Percentiles rank a stretch among this genome's conserved stretches.
Conservation (phyloP, 352 stramenopile species). For the Phytophthora idaei region DNA sequence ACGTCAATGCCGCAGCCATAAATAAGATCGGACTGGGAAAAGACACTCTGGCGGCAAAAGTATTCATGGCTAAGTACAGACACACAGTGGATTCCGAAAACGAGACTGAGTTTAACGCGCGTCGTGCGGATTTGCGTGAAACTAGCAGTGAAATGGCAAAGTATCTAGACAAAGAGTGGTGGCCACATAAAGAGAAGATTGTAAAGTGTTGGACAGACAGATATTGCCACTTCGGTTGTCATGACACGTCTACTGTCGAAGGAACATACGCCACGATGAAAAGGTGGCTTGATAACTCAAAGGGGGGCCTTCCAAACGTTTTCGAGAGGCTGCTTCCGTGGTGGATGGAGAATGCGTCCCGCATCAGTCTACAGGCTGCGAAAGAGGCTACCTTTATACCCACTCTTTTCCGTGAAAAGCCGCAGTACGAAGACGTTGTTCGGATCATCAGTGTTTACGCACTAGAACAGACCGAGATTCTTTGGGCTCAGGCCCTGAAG, state of each 20-base stretch:
- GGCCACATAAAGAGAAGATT: no score
- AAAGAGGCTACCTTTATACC: not conserved
- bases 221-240: no score
- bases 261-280: not conserved
- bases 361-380: not conserved
- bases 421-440: not conserved
- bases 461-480: not conserved
- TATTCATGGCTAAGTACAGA: no score
- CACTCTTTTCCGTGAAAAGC: not conserved
- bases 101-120: no score
- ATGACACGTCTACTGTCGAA: not conserved
- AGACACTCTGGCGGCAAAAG: no score
- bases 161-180: no score
- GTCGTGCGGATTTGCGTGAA: no score
- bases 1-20: no score
- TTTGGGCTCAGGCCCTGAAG: not conserved
- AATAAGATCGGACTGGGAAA: no score
- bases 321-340: not conserved
- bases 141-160: no score
- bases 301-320: not conserved
- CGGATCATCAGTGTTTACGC: not conserved
- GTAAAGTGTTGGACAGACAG: no score
- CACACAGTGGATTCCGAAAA: no score
- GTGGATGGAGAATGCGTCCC: not conserved
- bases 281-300: not conserved